Evolutionary conservation across 1,284 basidiomycete genomes (phyloP), one percentile per base, ranked within the genome.

Genomic region (Moniliophthora roreri): DNA sequence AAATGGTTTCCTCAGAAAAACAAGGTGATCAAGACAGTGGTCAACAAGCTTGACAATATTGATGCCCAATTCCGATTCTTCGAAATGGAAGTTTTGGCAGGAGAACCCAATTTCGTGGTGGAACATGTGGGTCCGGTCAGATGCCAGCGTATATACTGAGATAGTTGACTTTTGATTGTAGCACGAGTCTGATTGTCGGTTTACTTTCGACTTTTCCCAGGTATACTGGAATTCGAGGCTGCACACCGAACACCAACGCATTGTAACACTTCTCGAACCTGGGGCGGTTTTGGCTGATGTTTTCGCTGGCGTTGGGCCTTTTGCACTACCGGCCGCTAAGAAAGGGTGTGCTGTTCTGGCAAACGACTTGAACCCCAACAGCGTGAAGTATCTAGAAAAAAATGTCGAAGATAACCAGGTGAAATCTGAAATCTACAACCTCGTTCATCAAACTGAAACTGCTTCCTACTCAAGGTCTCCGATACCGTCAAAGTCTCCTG

Each of bases 151-250:
- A 16, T 15, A 2, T 18, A 20, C 21, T 13, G 23, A 32, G 21
- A 11, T 55, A 35, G 54, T 51, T 23, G 56, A 39, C 46, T 45
- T 23, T 18, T 47, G 21, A 10, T 20, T 47, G 23, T 64, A 95
- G 91, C 80, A 79, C 58, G 94, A 97, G 74, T 83, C 85, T 6
- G 82, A 86, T 59, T 98, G 95, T 69, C 75, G 73, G 13, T 99
- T 98, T 69, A 87, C 82, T 0, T 98, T 99, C 63, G 95, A 99
- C 68, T 99, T 99, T 65, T 87, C 91, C 8, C 80, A 86, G 62
- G 97, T 99, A 2, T 99, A 99, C 71, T 99, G 95, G 95, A 99
- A 99, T 74, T 96, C 95, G 16, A 84, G 97, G 16, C 72, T 99
- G 34, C 91, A 94, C 58, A 86, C 86, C 1, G 97, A 99, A 66